Conservation (phyloP, 768 basidiomycete genomes). For the Galerina sulciceps region DNA sequence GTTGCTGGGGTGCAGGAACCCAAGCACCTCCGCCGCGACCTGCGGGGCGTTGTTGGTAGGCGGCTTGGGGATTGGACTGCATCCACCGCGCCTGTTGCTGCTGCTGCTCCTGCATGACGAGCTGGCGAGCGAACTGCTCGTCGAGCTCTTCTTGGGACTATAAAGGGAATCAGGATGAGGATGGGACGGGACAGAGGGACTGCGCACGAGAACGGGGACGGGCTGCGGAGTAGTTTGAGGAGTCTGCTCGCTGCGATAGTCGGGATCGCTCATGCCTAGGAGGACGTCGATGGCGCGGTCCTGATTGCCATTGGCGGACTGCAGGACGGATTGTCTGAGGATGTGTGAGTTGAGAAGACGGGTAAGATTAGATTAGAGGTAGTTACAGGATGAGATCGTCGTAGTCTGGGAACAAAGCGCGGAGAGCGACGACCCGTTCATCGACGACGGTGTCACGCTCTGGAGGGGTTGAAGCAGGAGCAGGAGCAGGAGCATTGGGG, state of each 20-base stretch:
- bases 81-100: conserved; percentile 41
- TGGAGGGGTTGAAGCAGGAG: no score
- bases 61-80: conserved; percentile 24
- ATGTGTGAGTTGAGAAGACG: not conserved
- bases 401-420: conserved; percentile 80
- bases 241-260: conserved; percentile 53
- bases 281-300: conserved; percentile 78
- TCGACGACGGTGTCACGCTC: conserved; percentile 35
- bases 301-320: conserved; percentile 71
- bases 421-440: conserved; percentile 57
- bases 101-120: conserved; percentile 67
- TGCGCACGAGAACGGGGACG: conserved; percentile 31
- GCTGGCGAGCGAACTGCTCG: conserved; percentile 75
- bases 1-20: conserved; percentile 15
- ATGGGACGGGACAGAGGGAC: not conserved
- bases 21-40: not conserved
- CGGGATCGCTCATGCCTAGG: conserved; percentile 86
- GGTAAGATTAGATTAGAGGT: not conserved
- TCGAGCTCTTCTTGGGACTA: conserved; percentile 74
- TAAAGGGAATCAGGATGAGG: conserved; percentile 1
- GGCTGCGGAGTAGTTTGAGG: conserved; percentile 17
- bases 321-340: conserved; percentile 66
- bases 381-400: conserved; percentile 73
- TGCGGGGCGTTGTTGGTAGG: conserved; percentile 16
- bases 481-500: not conserved